These are phyloP conservation scores for Diaporthe australafricana DNA, from an alignment of 2,329 filamentous ascomycete species.

Conservation along the genomic window DNA sequence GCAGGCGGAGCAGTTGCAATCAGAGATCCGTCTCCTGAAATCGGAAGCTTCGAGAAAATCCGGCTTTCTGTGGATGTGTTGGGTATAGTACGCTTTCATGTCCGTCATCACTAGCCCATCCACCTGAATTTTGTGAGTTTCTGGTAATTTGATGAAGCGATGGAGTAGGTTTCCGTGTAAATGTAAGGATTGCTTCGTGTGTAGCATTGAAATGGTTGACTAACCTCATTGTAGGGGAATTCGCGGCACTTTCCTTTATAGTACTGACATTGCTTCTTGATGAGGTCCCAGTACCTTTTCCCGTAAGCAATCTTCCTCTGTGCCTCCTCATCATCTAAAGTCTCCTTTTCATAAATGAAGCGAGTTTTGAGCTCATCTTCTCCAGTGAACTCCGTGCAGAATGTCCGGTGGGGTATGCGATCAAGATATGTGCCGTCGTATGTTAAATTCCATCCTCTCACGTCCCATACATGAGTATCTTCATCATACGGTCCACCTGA, in stretches of 20 bases:
- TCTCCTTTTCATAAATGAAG: no score
- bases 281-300: constrained; percentile 36
- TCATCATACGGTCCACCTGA: no score
- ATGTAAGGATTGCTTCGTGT: no score
- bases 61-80: not conserved
- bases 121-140: not conserved
- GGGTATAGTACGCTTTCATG: not conserved
- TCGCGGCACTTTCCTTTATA: constrained; percentile 36
- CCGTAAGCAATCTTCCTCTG: not conserved
- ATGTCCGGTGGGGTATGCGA: no score
- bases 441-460: not conserved
- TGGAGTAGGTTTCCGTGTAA: no score
- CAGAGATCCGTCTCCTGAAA: not conserved
- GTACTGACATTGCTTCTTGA: constrained; percentile 38
- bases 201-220: not conserved
- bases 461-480: no score
- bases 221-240: constrained; percentile 39
- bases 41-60: not conserved
- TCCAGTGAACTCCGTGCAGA: no score
- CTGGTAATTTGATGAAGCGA: no score
- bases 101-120: constrained; percentile 40
- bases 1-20: constrained; percentile 21
- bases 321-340: not conserved
- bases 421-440: not conserved
- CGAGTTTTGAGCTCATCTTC: no score